Base-by-base conservation (phyloP, 768 basidiomycete genomes). In the Glaciozyma antarctica region DNA sequence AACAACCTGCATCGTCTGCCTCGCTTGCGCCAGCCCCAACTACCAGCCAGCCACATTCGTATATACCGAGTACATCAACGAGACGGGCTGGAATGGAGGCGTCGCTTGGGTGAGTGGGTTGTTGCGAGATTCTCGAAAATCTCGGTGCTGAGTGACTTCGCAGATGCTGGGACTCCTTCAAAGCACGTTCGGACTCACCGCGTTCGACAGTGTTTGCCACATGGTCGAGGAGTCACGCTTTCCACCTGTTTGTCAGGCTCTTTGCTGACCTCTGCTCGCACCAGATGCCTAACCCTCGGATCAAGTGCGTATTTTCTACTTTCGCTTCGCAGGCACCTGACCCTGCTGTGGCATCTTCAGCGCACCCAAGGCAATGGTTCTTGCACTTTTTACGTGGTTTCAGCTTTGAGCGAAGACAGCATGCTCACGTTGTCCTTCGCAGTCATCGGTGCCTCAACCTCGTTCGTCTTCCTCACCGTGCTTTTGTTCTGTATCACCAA, bases 111-210 rank as follows among this genome's bases (percentile, higher is more conserved):
- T 71, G 57, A 44, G 24, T 52, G 19, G 49, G 60, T 7, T 48
- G 32, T 30, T 52, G 13, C 57, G 22, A 1, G 2, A 5, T 47
- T 19, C 24, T 22, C 28, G 21, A 17, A 49, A 38, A 10, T 26
- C 32, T 28, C 21, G 10, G 38, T 30, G 10, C 60, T 41, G 17
- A 41, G 54, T 7, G 17, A 6, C 21, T n/a, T 30, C 24, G 5
- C 41, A 28, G 45, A 72, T 75, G 45, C 67, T 75, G 0, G 74
- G 74, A 5, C 55, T 75, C 2, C 61, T 73, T 43, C 69, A 75
- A 60, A 57, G 58, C 8, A 51, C 66, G 0, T 75, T 75, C 56
- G 66, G 70, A 16, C 58, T 70, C 10, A 65, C 68, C 13, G 67
- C 61, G 1, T 52, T 64, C 21, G 69, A 70, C 34, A 58, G 45